Evolutionary conservation across 2,329 filamentous ascomycete species (phyloP).

Genomic region (Beauveria sp.): DNA sequence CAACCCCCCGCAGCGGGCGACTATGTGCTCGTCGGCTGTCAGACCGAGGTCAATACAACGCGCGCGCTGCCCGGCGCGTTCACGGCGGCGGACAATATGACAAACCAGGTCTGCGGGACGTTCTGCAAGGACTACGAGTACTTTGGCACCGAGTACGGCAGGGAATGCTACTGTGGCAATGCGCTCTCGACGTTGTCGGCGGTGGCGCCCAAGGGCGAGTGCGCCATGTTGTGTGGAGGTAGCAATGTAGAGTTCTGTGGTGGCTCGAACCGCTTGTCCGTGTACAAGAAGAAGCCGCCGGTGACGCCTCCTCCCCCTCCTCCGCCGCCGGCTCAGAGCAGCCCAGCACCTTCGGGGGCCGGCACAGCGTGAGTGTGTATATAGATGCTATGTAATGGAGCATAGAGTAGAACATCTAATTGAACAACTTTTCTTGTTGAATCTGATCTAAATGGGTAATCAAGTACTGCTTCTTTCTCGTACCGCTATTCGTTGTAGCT

Average conservation of each 20-base stretch:
- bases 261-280: conserved; percentile 28
- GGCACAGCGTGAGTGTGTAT: neutral
- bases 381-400: neutral
- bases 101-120: conserved; percentile 24
- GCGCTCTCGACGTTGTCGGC: conserved; percentile 21
- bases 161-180: conserved; percentile 30
- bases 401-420: neutral
- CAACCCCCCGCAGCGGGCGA: conserved; percentile 25
- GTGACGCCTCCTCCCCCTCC: neutral
- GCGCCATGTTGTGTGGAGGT: conserved; percentile 34
- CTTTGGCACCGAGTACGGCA: conserved; percentile 32
- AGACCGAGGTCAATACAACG: conserved; percentile 26
- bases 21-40: conserved; percentile 28
- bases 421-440: neutral
- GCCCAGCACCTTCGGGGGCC: neutral
- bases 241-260: conserved; percentile 31
- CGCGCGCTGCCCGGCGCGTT: conserved; percentile 24
- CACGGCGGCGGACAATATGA: conserved; percentile 23
- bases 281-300: conserved; percentile 23
- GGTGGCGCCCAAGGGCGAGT: conserved; percentile 25
- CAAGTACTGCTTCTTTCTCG: too few relatives aligned
- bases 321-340: neutral
- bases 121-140: conserved; percentile 24
- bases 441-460: neutral
- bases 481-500: neutral